Percentiles rank a stretch among this genome's conserved stretches.
Conservation (phyloP, 345 rosid species). For the Toxicodendron radicans region DNA sequence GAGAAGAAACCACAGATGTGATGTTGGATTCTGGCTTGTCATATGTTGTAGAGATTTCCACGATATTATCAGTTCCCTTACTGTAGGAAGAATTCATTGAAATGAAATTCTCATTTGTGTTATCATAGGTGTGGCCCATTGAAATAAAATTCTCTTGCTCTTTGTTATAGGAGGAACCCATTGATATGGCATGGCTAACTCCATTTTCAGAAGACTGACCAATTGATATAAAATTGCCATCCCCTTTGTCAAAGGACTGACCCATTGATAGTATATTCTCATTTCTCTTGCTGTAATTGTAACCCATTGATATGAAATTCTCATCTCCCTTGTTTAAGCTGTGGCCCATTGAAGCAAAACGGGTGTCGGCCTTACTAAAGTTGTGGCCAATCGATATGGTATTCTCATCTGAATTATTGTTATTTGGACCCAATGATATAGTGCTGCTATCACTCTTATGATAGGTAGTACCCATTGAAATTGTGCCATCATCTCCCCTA, state of each 20-base stretch:
- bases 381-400: conserved; percentile 24
- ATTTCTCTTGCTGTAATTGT: conserved; percentile 31
- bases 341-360: conserved; percentile 32
- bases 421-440: conserved; percentile 30
- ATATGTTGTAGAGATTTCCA: conserved; percentile 27
- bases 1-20: conserved; percentile 22
- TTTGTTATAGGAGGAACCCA: conserved; percentile 38
- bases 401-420: conserved; percentile 24
- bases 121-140: conserved; percentile 32
- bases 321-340: conserved; percentile 33
- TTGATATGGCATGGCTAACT: conserved; percentile 30
- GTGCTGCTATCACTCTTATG: conserved; percentile 20
- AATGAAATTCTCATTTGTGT: conserved; percentile 37
- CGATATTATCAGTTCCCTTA: conserved; percentile 33
- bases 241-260: conserved; percentile 37
- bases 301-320: conserved; percentile 37
- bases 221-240: conserved; percentile 36
- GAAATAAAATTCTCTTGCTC: conserved; percentile 34
- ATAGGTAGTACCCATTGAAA: conserved; percentile 31
- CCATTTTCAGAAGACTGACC: conserved; percentile 44
- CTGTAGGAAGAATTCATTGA: conserved; percentile 32
- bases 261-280: conserved; percentile 36
- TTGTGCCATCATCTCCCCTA: conserved; percentile 28
- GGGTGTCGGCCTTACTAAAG: conserved; percentile 28
- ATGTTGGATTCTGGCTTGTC: conserved; percentile 32